Percentiles rank a stretch among this genome's conserved stretches.
Conservation (phyloP, 2,329 filamentous ascomycete species). For the Neofusicoccum ribis region DNA sequence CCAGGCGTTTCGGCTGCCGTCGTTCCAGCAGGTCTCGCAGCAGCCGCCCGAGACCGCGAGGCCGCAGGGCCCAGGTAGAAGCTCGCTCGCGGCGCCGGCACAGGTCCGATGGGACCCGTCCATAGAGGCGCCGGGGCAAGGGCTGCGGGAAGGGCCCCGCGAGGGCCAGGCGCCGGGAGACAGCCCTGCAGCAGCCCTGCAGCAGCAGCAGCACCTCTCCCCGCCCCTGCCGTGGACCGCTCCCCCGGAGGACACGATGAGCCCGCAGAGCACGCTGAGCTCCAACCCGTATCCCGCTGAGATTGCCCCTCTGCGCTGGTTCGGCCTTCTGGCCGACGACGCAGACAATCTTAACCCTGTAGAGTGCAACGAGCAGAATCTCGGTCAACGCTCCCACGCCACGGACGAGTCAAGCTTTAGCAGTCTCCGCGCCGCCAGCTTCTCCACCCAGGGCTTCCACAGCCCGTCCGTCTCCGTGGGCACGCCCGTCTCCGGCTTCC, state of each 20-base stretch:
- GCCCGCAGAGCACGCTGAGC: slow-evolving; percentile 18
- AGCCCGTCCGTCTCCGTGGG: slow-evolving; percentile 15
- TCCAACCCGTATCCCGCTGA: slow-evolving; percentile 18
- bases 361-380: background rate
- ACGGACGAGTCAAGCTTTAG: slow-evolving; percentile 17
- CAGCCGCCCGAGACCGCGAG: background rate
- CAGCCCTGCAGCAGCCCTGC: background rate
- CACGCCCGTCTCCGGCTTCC: slow-evolving; percentile 1
- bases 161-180: background rate
- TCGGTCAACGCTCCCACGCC: slow-evolving; percentile 10
- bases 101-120: slow-evolving; percentile 18
- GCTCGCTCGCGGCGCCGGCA: slow-evolving; percentile 2
- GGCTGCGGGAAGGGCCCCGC: background rate
- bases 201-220: slow-evolving; percentile 2
- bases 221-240: slow-evolving; percentile 2
- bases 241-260: slow-evolving; percentile 6
- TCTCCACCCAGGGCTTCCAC: slow-evolving; percentile 16
- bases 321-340: slow-evolving; percentile 21
- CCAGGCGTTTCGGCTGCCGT: slow-evolving; percentile 7
- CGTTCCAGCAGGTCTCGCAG: slow-evolving; percentile 11
- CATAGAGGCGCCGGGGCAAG: background rate
- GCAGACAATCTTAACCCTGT: slow-evolving; percentile 18
- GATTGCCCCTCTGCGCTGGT: slow-evolving; percentile 19
- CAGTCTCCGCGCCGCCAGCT: slow-evolving; percentile 15
- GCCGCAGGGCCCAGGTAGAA: background rate